phyloP scores from a whole-genome alignment of 495 filamentous ascomycete genomes.

The Staphylotrichum tortipilum region DNA sequence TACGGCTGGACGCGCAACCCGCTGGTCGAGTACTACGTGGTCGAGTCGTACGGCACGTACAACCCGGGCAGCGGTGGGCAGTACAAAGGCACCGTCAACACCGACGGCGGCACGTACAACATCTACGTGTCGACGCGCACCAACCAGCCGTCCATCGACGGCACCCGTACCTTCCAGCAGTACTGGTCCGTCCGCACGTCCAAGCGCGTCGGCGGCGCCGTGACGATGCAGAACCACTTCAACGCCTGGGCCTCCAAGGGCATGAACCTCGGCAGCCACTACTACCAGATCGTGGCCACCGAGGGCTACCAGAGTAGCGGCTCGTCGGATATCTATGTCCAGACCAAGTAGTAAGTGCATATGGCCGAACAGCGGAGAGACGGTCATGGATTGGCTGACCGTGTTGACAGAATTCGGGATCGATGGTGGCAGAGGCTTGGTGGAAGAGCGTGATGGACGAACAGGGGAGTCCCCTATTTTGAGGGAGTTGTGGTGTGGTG shows the following conservation, averaged over 20 bases:
- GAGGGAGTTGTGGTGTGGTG: too few relatives aligned
- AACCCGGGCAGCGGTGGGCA: constrained; percentile 39
- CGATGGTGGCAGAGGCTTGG: too few relatives aligned
- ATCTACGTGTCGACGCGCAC: constrained; percentile 50
- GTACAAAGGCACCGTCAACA: constrained; percentile 46
- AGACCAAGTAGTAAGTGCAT: constrained; percentile 1
- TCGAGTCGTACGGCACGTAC: constrained; percentile 46
- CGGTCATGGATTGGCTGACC: background rate
- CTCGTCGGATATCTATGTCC: constrained; percentile 10
- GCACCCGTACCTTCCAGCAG: constrained; percentile 47
- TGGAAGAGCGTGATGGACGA: too few relatives aligned
- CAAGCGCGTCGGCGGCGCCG: constrained; percentile 40
- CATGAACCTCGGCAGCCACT: constrained; percentile 44
- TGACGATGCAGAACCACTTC: constrained; percentile 51
- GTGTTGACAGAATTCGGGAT: too few relatives aligned
- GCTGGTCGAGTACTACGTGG: constrained; percentile 52
- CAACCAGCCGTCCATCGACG: constrained; percentile 50
- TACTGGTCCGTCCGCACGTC: constrained; percentile 46
- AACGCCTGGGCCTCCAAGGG: constrained; percentile 47
- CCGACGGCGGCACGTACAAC: constrained; percentile 55
- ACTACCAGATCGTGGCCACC: constrained; percentile 54
- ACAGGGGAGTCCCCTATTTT: too few relatives aligned
- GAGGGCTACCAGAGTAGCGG: constrained; percentile 47
- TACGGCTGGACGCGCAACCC: constrained; percentile 51
- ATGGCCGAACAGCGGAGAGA: background rate